phyloP scores from a whole-genome alignment of 2,329 filamentous ascomycete genomes.

The Daldinia sp. region DNA sequence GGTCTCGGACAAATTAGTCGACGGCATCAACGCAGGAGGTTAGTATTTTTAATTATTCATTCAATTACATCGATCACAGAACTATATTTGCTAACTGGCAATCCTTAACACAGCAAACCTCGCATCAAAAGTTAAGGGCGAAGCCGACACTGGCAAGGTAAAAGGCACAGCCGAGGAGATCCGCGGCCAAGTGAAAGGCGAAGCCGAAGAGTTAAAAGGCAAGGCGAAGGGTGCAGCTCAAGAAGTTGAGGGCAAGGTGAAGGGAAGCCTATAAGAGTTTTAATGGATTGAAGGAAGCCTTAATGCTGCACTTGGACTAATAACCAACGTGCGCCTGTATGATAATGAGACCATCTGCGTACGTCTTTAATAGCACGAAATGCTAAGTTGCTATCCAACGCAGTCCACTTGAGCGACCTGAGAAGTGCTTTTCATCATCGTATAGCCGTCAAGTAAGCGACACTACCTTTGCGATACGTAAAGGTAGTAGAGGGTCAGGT shows the following conservation, averaged over 20 bases:
- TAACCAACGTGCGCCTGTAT: slow-evolving; percentile 13
- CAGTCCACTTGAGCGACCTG: not conserved
- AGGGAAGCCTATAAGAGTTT: slow-evolving; percentile 46
- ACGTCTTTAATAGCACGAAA: not conserved
- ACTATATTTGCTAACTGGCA: not conserved
- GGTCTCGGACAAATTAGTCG: slow-evolving; percentile 71
- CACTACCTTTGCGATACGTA: too few species aligned
- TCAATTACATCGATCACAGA: too few species aligned
- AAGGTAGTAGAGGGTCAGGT: too few species aligned
- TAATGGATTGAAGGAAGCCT: not conserved
- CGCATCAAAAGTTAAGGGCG: slow-evolving; percentile 63
- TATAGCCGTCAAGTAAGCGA: too few species aligned
- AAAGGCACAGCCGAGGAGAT: slow-evolving; percentile 54
- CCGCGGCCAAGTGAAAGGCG: slow-evolving; percentile 55
- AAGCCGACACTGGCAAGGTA: slow-evolving; percentile 55
- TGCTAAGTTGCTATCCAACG: not conserved
- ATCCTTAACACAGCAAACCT: slow-evolving; percentile 50
- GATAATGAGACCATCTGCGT: slow-evolving; percentile 13
- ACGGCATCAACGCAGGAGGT: slow-evolving; percentile 71
- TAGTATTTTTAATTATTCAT: slow-evolving; percentile 47
- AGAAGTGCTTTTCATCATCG: too few species aligned
- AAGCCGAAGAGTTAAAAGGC: slow-evolving; percentile 52
- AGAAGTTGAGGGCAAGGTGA: slow-evolving; percentile 54
- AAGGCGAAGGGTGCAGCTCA: slow-evolving; percentile 46
- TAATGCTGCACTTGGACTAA: not conserved